Conservation (phyloP, 768 basidiomycete species). For the Cystobasidium tubakii region DNA sequence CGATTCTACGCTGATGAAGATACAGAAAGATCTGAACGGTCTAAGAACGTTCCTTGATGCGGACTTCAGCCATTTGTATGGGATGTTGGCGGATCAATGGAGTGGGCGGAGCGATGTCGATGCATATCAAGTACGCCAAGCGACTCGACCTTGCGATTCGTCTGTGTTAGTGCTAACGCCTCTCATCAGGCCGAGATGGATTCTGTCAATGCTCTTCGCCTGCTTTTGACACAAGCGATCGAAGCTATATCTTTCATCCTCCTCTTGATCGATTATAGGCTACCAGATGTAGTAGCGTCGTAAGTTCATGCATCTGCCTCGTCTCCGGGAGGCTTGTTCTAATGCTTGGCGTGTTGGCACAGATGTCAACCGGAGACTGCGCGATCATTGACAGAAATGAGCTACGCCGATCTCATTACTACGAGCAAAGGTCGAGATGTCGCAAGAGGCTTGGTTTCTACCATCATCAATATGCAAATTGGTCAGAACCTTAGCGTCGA, state of each 20-base stretch:
- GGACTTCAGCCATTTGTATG: constrained; percentile 72
- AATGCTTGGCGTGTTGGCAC: background rate
- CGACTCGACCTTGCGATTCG: too few species aligned
- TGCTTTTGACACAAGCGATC: constrained; percentile 73
- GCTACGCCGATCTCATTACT: constrained; percentile 81
- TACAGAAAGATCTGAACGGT: constrained; percentile 72
- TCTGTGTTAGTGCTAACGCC: too few species aligned
- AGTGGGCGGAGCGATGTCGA: constrained; percentile 64
- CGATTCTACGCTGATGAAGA: constrained; percentile 61
- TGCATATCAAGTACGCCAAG: constrained; percentile 67
- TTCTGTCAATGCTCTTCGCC: constrained; percentile 56
- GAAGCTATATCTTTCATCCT: constrained; percentile 92
- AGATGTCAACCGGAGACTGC: constrained; percentile 73
- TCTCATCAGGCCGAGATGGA: constrained; percentile 64
- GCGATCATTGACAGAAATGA: constrained; percentile 62
- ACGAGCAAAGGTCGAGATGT: constrained; percentile 76
- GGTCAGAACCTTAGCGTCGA: constrained; percentile 92
- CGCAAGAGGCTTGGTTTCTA: constrained; percentile 83
- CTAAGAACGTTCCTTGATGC: constrained; percentile 60
- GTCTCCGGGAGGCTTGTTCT: background rate
- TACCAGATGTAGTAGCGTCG: constrained; percentile 77
- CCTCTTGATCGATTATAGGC: constrained; percentile 80
- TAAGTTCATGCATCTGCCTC: constrained; percentile 52
- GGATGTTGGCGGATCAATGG: constrained; percentile 61
- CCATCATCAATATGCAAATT: constrained; percentile 96